phyloP scores from a whole-genome alignment of 176 grass and related monocot species.

The Pharus latifolius region DNA sequence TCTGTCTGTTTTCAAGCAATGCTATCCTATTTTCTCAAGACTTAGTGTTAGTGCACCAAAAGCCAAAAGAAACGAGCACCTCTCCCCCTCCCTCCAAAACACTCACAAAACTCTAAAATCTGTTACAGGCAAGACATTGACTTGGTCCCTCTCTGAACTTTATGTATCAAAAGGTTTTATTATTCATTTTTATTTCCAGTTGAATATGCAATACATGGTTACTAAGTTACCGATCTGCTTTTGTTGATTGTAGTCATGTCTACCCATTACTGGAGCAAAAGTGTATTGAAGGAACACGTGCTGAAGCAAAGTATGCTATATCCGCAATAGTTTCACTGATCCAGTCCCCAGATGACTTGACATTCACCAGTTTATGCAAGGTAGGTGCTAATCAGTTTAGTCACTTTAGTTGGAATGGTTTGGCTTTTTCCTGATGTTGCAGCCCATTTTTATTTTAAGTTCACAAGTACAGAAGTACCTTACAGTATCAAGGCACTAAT shows the following conservation, averaged over 20 bases:
- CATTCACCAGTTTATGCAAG: constrained; percentile 55
- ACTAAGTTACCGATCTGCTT: constrained; percentile 12
- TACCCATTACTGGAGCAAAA: constrained; percentile 76
- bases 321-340: constrained; percentile 55
- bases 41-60: background rate
- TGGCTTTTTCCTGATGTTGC: background rate
- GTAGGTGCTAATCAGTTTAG: constrained; percentile 19
- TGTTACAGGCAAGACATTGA: background rate
- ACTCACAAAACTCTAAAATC: background rate
- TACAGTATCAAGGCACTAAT: background rate
- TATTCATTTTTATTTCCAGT: background rate
- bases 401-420: background rate
- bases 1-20: too few species aligned
- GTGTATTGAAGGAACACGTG: constrained; percentile 85
- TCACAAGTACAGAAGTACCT: constrained; percentile 9
- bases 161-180: background rate
- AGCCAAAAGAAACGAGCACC: too few species aligned
- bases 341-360: constrained; percentile 29
- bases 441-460: constrained; percentile 6
- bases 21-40: background rate
- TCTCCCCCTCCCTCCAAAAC: background rate
- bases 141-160: background rate
- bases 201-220: constrained; percentile 11
- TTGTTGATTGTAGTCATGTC: constrained; percentile 38
- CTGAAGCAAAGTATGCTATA: constrained; percentile 83